Base-by-base conservation (phyloP, 441 rosid genomes). In the Capsella rubella region DNA sequence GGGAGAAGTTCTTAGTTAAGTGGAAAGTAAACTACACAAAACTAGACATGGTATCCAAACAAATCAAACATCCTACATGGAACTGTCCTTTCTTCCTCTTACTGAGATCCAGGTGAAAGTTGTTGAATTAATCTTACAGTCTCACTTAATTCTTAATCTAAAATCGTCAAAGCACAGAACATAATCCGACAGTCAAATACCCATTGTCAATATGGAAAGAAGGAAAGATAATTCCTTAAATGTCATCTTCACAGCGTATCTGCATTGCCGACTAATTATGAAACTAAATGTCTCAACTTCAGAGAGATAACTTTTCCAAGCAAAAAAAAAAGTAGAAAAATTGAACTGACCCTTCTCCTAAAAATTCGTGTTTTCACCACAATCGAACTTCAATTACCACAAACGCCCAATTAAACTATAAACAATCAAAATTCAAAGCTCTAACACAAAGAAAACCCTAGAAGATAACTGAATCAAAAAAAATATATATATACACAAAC, bases 341-440 rank as follows among this genome's bases (percentile, higher is more conserved):
- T 42, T 29, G 35, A 78, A 69, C 43, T 31, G 16, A 67, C 71
- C 55, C 72, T 66, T 63, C 53, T 60, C 77, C 72, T 67, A 49
- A 79, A 67, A 80, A 75, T 32, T 57, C 79, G 59, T 70, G 35
- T 67, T 43, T 31, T 42, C 65, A 70, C 52, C 69, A 58, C 49
- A 84, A 85, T 65, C 82, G 64, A 74, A 82, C 72, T 81, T 83
- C 77, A 77, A 32, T 64, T 75, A 46, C 68, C 68, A 47, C 8
- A 62, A 69, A 39, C 25, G 12, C 80, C 47, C 49, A 71, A 77
- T 12, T 34, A 66, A 71, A 58, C 53, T 58, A 35, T 71, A 74
- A 72, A 69, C 3, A 35, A 67, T 50, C 31, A 60, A 43, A 64
- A 40, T 50, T 63, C 45, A 69, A 15, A 65, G 57, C 81, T 34